These are phyloP conservation scores for Orbilia brochopaga DNA, from an alignment of 2,329 filamentous ascomycete species.

Conservation along the genomic window DNA sequence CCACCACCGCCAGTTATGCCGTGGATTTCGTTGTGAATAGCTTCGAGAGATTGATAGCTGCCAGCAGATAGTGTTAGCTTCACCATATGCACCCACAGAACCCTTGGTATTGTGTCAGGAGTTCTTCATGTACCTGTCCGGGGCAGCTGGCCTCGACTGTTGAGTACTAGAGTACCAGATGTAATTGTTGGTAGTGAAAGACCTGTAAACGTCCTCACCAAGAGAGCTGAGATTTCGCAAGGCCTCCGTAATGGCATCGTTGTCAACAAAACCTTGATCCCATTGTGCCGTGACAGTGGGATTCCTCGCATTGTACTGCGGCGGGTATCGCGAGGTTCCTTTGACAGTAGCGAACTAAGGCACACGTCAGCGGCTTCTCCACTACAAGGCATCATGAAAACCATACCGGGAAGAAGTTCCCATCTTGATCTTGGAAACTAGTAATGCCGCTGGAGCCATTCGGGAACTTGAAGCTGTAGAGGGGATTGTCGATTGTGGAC, in stretches of 20 bases:
- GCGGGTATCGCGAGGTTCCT: conserved; percentile 45
- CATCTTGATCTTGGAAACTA: conserved; percentile 58
- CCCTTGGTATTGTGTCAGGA: conserved; percentile 42
- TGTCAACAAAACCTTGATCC: conserved; percentile 55
- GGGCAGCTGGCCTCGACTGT: conserved; percentile 38
- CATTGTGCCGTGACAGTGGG: conserved; percentile 57
- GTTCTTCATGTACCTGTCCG: conserved; percentile 29
- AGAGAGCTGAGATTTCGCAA: conserved; percentile 41
- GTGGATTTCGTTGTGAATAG: conserved; percentile 71
- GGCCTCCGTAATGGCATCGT: conserved; percentile 56
- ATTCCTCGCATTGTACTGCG: conserved; percentile 51
- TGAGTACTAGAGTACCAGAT: conserved; percentile 33
- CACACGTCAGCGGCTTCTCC: conserved; percentile 54
- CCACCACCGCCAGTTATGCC: conserved; percentile 54
- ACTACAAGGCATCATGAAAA: conserved; percentile 51
- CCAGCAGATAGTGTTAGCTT: conserved; percentile 58
- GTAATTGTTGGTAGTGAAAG: conserved; percentile 43
- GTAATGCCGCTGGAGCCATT: conserved; percentile 31
- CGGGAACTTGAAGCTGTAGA: conserved; percentile 64
- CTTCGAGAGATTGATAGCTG: conserved; percentile 65
- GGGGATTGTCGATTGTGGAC: conserved; percentile 62
- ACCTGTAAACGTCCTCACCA: conserved; percentile 45
- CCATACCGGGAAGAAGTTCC: conserved; percentile 55
- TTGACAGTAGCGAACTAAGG: conserved; percentile 50
- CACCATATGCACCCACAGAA: conserved; percentile 59